phyloP scores from a whole-genome alignment of 2,329 filamentous ascomycete species.

The Pyricularia pennisetigena region DNA sequence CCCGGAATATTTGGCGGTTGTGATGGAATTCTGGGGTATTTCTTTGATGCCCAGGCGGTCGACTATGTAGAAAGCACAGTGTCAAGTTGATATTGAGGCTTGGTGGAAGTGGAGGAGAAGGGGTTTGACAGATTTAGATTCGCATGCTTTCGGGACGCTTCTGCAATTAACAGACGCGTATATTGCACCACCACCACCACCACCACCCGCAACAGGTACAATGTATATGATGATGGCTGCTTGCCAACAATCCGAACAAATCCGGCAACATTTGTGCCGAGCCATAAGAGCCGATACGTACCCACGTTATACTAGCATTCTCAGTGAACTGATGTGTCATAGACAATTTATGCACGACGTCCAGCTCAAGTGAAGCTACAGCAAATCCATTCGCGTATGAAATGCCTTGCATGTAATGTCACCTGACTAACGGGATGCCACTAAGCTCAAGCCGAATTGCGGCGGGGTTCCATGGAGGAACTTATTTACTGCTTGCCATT shows the following conservation, averaged over 20 bases:
- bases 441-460: neutral
- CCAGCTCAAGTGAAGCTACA: too few relatives aligned
- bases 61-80: neutral
- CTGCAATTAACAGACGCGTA: neutral
- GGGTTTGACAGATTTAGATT: neutral
- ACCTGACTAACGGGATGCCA: neutral
- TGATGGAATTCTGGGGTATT: neutral
- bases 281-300: neutral
- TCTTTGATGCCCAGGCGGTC: neutral
- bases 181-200: neutral
- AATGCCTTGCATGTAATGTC: neutral
- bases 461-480: neutral
- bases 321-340: neutral
- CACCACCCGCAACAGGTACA: neutral
- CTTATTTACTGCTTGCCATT: neutral
- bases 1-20: neutral
- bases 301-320: neutral
- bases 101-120: neutral
- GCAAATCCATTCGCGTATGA: neutral
- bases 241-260: neutral
- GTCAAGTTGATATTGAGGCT: neutral
- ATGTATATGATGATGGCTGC: neutral
- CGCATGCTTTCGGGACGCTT: neutral
- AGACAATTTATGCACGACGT: too few relatives aligned
- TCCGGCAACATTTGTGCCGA: neutral